These are phyloP conservation scores for Gossypium raimondii DNA, from an alignment of 345 rosid species.

Conservation along the genomic window DNA sequence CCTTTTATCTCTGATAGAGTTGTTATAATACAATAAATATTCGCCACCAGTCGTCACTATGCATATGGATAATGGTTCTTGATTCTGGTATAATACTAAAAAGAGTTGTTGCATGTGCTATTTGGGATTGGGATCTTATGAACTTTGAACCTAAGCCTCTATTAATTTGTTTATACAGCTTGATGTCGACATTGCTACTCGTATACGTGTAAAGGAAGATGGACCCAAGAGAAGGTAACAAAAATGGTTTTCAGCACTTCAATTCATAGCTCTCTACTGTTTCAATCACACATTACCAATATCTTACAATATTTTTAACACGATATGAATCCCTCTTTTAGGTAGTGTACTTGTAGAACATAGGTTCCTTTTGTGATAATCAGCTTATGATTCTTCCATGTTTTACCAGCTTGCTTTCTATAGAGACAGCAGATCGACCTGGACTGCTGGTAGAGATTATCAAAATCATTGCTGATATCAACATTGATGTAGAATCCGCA, in stretches of 20 bases:
- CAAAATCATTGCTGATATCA: slow-evolving; percentile 71
- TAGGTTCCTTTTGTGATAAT: background rate
- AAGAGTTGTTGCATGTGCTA: background rate
- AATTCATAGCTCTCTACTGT: background rate
- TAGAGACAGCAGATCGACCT: slow-evolving; percentile 95
- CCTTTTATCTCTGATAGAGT: background rate
- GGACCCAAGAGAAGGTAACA: slow-evolving; percentile 77
- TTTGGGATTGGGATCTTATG: background rate
- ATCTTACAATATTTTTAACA: background rate
- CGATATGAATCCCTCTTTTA: background rate
- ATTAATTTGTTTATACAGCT: slow-evolving; percentile 44
- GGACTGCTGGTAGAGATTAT: slow-evolving; percentile 90
- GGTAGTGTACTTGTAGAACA: background rate
- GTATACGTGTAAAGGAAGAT: slow-evolving; percentile 61
- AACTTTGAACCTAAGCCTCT: slow-evolving; percentile 5
- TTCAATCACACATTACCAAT: background rate
- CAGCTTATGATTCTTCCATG: slow-evolving; percentile 11
- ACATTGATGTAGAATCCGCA: slow-evolving; percentile 83
- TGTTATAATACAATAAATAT: background rate
- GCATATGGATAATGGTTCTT: background rate
- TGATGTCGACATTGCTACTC: slow-evolving; percentile 89
- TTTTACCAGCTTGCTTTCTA: slow-evolving; percentile 62
- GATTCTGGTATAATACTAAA: background rate
- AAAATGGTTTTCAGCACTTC: slow-evolving; percentile 9
- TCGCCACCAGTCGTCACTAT: background rate